Conservation (phyloP, 371 early-diverging fungal genomes). For the Circinella minor region DNA sequence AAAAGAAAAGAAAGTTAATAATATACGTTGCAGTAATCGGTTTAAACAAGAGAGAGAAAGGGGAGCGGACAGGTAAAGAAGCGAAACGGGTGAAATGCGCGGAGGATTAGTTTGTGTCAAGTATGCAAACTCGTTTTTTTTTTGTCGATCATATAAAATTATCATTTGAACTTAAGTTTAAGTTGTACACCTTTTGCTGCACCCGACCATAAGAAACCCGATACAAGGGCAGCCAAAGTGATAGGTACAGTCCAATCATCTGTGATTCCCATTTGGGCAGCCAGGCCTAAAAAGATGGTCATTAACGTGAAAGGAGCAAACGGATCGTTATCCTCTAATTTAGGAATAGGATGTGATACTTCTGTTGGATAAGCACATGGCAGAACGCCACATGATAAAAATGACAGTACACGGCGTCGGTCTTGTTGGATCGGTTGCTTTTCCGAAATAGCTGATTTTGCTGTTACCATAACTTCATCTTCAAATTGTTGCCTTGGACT, state of each 20-base stretch:
- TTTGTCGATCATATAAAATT: too few species aligned
- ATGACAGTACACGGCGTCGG: conserved; percentile 18
- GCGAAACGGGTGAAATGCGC: too few species aligned
- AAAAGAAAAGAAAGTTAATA: too few species aligned
- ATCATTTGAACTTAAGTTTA: conserved; percentile 32
- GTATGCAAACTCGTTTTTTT: not conserved
- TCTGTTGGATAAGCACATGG: conserved; percentile 24
- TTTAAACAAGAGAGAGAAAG: not conserved
- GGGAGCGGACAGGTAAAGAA: not conserved
- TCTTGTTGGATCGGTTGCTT: conserved; percentile 1
- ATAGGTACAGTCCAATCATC: conserved; percentile 60
- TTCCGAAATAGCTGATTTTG: not conserved
- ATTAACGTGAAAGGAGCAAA: conserved; percentile 40
- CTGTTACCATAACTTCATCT: not conserved
- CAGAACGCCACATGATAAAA: conserved; percentile 19
- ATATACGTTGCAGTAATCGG: too few species aligned
- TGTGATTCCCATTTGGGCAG: conserved; percentile 44
- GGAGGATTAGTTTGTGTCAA: conserved; percentile 6
- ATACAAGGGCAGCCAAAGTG: conserved; percentile 46
- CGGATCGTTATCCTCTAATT: conserved; percentile 31
- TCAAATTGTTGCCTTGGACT: conserved; percentile 14
- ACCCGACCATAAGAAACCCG: conserved; percentile 48
- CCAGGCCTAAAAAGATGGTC: conserved; percentile 41
- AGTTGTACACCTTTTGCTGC: conserved; percentile 36
- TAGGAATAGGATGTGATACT: conserved; percentile 3